These are phyloP conservation scores for Suillus brevipes DNA, from an alignment of 768 basidiomycete species.

Conservation along the genomic window DNA sequence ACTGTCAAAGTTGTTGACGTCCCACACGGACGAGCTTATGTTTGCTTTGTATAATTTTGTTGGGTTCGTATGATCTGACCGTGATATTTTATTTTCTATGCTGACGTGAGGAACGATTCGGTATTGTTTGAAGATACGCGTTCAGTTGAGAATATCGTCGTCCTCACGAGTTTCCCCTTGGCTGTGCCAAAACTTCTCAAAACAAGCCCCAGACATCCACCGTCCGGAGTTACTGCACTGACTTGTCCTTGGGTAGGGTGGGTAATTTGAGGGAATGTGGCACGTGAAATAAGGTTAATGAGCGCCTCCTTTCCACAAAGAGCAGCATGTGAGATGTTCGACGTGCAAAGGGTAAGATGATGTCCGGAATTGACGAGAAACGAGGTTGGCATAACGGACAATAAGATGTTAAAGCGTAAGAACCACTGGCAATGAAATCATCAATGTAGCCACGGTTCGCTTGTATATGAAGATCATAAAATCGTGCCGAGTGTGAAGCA, in stretches of 20 bases:
- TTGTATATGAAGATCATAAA: slow-evolving; percentile 19
- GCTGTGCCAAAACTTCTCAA: slow-evolving; percentile 96
- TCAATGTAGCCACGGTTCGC: slow-evolving; percentile 21
- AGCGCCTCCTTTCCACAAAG: slow-evolving; percentile 16
- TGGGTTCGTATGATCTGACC: too few relatives aligned
- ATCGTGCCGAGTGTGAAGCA: slow-evolving; percentile 19
- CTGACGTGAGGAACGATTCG: slow-evolving; percentile 72
- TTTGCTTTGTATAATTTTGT: too few relatives aligned
- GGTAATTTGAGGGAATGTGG: slow-evolving; percentile 20
- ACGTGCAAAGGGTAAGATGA: slow-evolving; percentile 13
- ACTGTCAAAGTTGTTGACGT: too few relatives aligned
- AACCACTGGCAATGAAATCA: slow-evolving; percentile 17
- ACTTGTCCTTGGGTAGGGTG: slow-evolving; percentile 15
- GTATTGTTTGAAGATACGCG: slow-evolving; percentile 94
- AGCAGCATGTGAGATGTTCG: slow-evolving; percentile 18
- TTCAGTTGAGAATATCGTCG: slow-evolving; percentile 99
- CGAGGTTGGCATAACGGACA: slow-evolving; percentile 19
- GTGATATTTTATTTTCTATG: too few relatives aligned
- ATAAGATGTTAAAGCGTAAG: slow-evolving; percentile 16
- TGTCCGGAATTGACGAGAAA: not conserved
- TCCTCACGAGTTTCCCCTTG: slow-evolving; percentile 94
- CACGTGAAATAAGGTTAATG: slow-evolving; percentile 18
- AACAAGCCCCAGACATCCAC: slow-evolving; percentile 38
- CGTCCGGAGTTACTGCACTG: too few relatives aligned
- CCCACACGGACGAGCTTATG: too few relatives aligned